phyloP scores from a whole-genome alignment of 2,329 filamentous ascomycete species.

The Colletotrichum tanaceti region DNA sequence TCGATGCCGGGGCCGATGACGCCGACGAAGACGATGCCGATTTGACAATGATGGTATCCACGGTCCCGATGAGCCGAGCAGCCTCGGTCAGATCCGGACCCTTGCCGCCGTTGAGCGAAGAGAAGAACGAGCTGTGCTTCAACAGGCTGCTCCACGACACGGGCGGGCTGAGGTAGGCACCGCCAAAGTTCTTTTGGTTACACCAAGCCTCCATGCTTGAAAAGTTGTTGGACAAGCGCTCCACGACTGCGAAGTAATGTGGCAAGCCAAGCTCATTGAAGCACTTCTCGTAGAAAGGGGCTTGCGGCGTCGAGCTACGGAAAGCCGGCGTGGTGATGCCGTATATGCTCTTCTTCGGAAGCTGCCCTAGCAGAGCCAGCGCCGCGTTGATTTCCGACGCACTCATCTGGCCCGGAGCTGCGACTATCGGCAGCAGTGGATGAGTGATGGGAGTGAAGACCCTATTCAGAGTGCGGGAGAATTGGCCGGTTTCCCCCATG shows the following conservation, averaged over 20 bases:
- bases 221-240: constrained; percentile 73
- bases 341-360: constrained; percentile 83
- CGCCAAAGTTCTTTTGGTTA: constrained; percentile 80
- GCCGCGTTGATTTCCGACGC: constrained; percentile 87
- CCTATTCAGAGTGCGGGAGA: constrained; percentile 85
- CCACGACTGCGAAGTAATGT: constrained; percentile 81
- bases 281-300: constrained; percentile 87
- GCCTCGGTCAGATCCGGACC: constrained; percentile 77
- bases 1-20: constrained; percentile 59
- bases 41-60: constrained; percentile 82
- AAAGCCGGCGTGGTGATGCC: constrained; percentile 79
- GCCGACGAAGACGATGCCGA: constrained; percentile 57
- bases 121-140: constrained; percentile 64
- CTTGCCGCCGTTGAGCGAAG: constrained; percentile 60
- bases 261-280: constrained; percentile 88
- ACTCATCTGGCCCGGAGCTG: constrained; percentile 86
- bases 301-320: constrained; percentile 73
- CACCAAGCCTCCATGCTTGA: constrained; percentile 78
- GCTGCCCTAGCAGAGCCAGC: constrained; percentile 80
- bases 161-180: constrained; percentile 82
- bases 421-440: constrained; percentile 83
- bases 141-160: constrained; percentile 71
- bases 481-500: constrained; percentile 87
- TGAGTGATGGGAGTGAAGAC: constrained; percentile 92
- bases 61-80: constrained; percentile 80